These are phyloP conservation scores for Curvularia verruculosa DNA, from an alignment of 2,329 filamentous ascomycete genomes.

Conservation along the genomic window DNA sequence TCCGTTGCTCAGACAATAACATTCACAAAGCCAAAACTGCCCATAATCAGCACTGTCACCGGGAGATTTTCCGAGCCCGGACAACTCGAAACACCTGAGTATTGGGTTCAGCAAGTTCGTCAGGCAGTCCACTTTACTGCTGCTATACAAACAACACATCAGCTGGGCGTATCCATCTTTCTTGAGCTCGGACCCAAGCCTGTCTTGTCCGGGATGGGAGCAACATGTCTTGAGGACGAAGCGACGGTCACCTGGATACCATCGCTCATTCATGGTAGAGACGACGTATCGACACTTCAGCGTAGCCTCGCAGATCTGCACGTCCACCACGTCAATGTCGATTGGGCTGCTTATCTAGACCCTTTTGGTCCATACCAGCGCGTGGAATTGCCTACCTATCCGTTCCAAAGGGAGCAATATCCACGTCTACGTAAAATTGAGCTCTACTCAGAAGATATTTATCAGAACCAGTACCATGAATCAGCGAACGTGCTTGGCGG, in stretches of 20 bases:
- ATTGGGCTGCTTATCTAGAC: not conserved
- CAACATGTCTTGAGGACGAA: not conserved
- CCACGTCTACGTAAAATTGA: not conserved
- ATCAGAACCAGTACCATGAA: not conserved
- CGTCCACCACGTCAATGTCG: not conserved
- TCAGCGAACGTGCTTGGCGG: not conserved
- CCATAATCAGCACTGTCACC: not conserved
- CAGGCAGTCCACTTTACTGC: not conserved
- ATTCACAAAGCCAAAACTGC: not conserved
- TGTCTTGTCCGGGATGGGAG: not conserved
- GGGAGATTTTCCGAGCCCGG: not conserved
- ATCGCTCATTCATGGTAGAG: not conserved
- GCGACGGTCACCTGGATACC: not conserved
- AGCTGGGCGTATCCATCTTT: not conserved
- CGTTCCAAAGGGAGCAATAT: not conserved
- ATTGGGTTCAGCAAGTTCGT: not conserved
- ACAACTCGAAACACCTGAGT: not conserved
- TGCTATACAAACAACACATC: not conserved
- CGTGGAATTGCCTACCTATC: not conserved
- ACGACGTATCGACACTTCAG: not conserved
- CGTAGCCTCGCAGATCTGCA: not conserved
- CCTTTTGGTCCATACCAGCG: not conserved
- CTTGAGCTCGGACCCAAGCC: not conserved
- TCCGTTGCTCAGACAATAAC: not conserved
- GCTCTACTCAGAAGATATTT: no score